A percentile compares a stretch with the other conserved stretches of the same genome.
Evolutionary conservation across 2,329 filamentous ascomycete genomes (phyloP).

Genomic region (Aspergillus japonicus): DNA sequence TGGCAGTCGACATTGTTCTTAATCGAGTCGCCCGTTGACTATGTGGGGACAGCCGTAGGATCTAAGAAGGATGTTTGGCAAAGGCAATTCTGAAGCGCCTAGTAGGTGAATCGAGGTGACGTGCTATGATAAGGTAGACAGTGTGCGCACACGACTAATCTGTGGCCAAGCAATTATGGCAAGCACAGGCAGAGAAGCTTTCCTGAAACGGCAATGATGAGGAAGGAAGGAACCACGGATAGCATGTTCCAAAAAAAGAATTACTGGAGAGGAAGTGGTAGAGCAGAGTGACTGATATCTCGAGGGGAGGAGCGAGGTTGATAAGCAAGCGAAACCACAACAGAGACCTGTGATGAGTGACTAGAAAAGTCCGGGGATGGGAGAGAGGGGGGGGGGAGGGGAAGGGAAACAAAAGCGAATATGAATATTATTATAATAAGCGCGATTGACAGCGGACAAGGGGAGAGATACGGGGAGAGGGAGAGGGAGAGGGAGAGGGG

Average conservation of each 20-base stretch:
- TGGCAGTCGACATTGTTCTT: conserved; percentile 17
- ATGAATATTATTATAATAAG: not conserved
- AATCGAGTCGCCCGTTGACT: not conserved
- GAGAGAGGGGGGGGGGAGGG: not conserved
- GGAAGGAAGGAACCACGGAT: conserved; percentile 19
- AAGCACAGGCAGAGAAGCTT: conserved; percentile 11
- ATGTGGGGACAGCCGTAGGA: not conserved
- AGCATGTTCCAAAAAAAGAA: conserved; percentile 21
- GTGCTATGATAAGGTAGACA: conserved; percentile 8
- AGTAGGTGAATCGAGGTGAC: conserved; percentile 12
- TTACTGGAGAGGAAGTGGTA: not conserved
- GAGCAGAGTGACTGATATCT: not conserved
- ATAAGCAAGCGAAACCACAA: not conserved
- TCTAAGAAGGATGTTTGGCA: not conserved
- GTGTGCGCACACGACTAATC: conserved; percentile 6
- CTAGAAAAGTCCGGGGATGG: conserved; percentile 1
- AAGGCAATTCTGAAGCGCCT: not conserved
- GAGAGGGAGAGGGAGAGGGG: not conserved
- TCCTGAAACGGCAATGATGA: conserved; percentile 12
- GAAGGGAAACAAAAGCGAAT: not conserved
- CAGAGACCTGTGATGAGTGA: not conserved
- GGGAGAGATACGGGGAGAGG: not conserved
- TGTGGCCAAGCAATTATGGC: conserved; percentile 14
- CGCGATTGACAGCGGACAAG: not conserved
- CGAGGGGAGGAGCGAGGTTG: not conserved